These are phyloP conservation scores for Fraxinus dipetala DNA, from an alignment of 305 asterid genomes.

Conservation along the genomic window DNA sequence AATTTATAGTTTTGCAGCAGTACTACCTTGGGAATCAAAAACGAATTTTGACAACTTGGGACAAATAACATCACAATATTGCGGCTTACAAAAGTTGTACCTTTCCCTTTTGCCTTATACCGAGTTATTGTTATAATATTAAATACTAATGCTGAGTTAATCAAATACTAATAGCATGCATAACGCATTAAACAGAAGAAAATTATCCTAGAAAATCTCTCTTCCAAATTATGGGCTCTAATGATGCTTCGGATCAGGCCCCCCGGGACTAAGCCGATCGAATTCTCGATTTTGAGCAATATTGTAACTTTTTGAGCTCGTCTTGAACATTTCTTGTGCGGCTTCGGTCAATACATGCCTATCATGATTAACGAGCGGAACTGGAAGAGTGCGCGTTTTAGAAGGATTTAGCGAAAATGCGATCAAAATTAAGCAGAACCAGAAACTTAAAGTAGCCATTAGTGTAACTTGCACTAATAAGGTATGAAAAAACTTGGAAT, in stretches of 20 bases:
- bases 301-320: neutral
- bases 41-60: no score
- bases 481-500: neutral
- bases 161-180: neutral
- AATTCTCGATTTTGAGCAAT: neutral
- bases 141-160: neutral
- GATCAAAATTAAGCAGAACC: neutral
- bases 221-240: neutral
- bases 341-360: neutral
- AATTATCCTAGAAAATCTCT: neutral
- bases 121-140: neutral
- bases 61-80: no score
- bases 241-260: neutral
- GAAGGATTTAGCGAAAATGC: neutral
- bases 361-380: neutral
- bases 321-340: neutral
- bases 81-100: neutral
- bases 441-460: neutral
- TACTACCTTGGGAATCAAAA: no score
- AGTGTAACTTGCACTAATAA: neutral
- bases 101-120: neutral
- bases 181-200: neutral
- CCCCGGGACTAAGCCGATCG: neutral
- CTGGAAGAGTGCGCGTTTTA: neutral
- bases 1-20: no score